phyloP scores from a whole-genome alignment of 805 yeast species.

The Yarrowia sp. region DNA sequence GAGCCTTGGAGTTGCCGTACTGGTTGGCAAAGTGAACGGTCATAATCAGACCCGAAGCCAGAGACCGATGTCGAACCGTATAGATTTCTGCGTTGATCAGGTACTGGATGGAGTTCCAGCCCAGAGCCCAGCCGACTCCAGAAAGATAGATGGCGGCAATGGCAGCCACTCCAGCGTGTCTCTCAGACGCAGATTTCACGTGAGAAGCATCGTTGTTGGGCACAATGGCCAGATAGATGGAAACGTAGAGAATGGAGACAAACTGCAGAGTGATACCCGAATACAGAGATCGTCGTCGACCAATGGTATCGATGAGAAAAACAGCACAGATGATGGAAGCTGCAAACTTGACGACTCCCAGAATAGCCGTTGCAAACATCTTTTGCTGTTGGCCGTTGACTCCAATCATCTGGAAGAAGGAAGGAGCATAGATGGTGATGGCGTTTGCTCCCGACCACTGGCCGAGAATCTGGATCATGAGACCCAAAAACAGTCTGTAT shows the following conservation, averaged over 20 bases:
- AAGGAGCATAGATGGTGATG: slow-evolving; percentile 55
- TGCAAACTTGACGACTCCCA: slow-evolving; percentile 52
- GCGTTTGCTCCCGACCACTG: slow-evolving; percentile 63
- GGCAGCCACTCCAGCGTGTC: slow-evolving; percentile 46
- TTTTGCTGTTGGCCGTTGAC: slow-evolving; percentile 41
- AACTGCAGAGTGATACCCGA: slow-evolving; percentile 48
- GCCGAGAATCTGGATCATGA: slow-evolving; percentile 37
- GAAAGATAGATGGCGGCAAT: slow-evolving; percentile 49
- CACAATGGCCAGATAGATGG: slow-evolving; percentile 43
- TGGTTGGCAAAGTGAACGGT: slow-evolving; percentile 55
- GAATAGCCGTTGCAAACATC: slow-evolving; percentile 48
- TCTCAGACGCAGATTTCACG: slow-evolving; percentile 38
- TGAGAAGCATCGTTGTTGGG: slow-evolving; percentile 41
- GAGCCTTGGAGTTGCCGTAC: slow-evolving; percentile 54
- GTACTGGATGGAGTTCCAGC: slow-evolving; percentile 56
- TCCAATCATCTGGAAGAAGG: slow-evolving; percentile 49
- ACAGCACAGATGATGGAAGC: slow-evolving; percentile 51
- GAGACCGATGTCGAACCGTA: slow-evolving; percentile 49
- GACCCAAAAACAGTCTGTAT: slow-evolving; percentile 46
- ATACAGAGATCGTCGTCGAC: slow-evolving; percentile 50
- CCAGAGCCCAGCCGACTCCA: slow-evolving; percentile 59
- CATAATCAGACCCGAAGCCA: slow-evolving; percentile 53
- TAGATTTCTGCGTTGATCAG: slow-evolving; percentile 54
- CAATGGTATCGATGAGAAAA: slow-evolving; percentile 52
- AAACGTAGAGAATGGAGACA: slow-evolving; percentile 45